Evolutionary conservation across 176 grass and related monocot genomes (phyloP), one percentile per base, ranked within the genome.

Genomic region (Panicum miliaceum): DNA sequence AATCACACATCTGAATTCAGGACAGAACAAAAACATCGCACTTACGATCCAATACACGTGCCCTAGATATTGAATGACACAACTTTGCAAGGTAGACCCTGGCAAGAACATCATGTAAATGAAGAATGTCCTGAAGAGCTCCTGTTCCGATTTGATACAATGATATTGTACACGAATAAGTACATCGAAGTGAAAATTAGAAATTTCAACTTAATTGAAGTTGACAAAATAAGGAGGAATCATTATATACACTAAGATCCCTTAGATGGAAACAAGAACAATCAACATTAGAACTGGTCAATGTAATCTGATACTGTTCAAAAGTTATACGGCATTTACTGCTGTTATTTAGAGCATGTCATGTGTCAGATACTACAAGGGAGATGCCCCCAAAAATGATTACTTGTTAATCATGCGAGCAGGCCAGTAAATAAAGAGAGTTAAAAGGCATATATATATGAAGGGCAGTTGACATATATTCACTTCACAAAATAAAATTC

Each of bases 91-190:
- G 96, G 81, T 92, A 99, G 79, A 99, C 91, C 76, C 96, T 93
- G 80, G 96, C 93, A 73, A 99, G 91, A 84, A 96, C 96, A 86
- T 99, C 96, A 89, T 99, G 96, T 80, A 99, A 85, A 92, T 96
- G 96, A 89, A 99, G 96, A 82, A 99, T 90, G 83, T 99, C 96
- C 58, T 94, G 93, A 77, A 99, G 91, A 83, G 96, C 96, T 68
- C 96, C 96, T 98, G 87, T 80, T 69, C 89, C 80, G 81, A 73
- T 93, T 80, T 85, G 68, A 87, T 36, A 93, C 34, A 78, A 85
- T 7, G n/a, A 60, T 69, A 86, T 83, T 22, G 27, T 87, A 65
- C 81, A 35, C 27, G 66, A 87, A 92, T 86, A 46, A 91, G 63
- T 78, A 80, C 34, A 86, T 52, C 23, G 37, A 77, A 72, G 15